Evolutionary conservation across 257 asterid genomes (phyloP).

Genomic region (Gentiana straminea): DNA sequence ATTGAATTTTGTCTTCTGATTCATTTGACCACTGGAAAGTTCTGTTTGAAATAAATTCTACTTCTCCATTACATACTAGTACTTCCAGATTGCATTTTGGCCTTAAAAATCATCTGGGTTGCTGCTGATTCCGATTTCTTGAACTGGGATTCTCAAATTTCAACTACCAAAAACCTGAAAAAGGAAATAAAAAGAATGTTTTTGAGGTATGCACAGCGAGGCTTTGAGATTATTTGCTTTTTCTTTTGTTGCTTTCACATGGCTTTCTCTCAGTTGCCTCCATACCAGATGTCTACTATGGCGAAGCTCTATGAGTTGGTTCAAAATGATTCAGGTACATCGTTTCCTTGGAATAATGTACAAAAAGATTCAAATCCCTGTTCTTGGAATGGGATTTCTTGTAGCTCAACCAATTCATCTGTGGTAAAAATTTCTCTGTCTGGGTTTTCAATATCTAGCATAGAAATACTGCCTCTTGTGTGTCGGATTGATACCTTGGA

Average conservation of each 20-base stretch:
- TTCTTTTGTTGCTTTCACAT: constrained; percentile 9
- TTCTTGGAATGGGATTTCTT: constrained; percentile 62
- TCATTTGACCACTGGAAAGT: background rate
- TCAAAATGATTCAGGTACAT: constrained; percentile 6
- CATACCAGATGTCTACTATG: constrained; percentile 15
- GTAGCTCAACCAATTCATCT: constrained; percentile 37
- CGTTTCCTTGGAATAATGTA: constrained; percentile 13
- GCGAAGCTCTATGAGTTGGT: constrained; percentile 12
- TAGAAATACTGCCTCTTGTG: constrained; percentile 38
- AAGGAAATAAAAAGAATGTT: constrained; percentile 2
- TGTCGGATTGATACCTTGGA: constrained; percentile 42
- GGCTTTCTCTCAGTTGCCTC: constrained; percentile 13
- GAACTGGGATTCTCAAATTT: background rate
- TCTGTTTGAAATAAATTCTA: background rate
- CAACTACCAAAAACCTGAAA: background rate
- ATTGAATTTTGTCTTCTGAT: background rate
- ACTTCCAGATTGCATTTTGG: background rate
- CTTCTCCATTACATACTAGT: no score
- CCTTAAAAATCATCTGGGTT: background rate
- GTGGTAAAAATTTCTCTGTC: constrained; percentile 28
- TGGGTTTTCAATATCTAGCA: constrained; percentile 26
- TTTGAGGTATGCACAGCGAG: constrained; percentile 10
- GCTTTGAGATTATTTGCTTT: constrained; percentile 2
- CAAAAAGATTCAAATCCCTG: constrained; percentile 38
- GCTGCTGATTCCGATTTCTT: background rate